These are phyloP conservation scores for Alternaria sp. DNA, from an alignment of 2,329 filamentous ascomycete species.

Conservation along the genomic window DNA sequence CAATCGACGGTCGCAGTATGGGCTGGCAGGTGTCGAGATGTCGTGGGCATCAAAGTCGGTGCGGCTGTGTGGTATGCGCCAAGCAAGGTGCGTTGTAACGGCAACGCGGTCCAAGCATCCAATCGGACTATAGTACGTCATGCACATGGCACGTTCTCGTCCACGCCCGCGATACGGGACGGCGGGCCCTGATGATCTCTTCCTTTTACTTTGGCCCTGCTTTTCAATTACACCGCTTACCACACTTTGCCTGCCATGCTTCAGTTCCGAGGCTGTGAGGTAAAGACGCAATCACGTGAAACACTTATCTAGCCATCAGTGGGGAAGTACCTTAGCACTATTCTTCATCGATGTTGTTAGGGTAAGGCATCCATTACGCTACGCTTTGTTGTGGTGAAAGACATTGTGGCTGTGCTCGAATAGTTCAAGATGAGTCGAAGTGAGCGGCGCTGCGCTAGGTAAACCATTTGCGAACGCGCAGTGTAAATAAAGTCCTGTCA, in stretches of 20 bases:
- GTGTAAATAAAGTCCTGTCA: not conserved
- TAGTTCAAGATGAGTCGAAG: slow-evolving; percentile 18
- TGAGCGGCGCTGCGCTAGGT: slow-evolving; percentile 13
- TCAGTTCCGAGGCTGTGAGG: not conserved
- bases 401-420: not conserved
- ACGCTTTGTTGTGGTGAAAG: not conserved
- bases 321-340: not conserved
- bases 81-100: slow-evolving; percentile 12
- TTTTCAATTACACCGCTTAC: not conserved
- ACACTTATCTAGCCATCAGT: not conserved
- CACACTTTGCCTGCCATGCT: not conserved
- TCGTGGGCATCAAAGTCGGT: slow-evolving; percentile 12
- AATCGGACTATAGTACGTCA: slow-evolving; percentile 2
- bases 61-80: slow-evolving; percentile 9
- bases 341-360: not conserved
- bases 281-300: not conserved
- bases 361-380: not conserved
- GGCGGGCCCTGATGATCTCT: slow-evolving; percentile 10
- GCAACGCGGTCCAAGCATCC: slow-evolving; percentile 5
- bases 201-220: slow-evolving; percentile 2
- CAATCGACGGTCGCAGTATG: not conserved
- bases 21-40: slow-evolving; percentile 12
- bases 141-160: not conserved
- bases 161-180: not conserved
- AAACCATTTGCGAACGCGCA: not conserved